Evolutionary conservation across 352 stramenopile species (phyloP).

Genomic region (Phytophthora syringae): DNA sequence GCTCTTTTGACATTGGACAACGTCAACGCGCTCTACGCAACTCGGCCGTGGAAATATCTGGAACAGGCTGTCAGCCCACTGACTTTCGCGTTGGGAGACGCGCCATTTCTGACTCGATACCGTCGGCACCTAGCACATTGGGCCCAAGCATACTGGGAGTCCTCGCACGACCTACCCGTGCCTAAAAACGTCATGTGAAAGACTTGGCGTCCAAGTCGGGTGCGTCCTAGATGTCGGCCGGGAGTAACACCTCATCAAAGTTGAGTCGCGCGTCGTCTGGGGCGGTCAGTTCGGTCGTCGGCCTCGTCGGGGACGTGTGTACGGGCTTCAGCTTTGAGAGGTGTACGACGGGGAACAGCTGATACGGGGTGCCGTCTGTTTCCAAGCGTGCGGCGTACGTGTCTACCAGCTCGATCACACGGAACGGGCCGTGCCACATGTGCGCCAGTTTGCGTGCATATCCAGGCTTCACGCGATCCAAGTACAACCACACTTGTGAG

Average conservation of each 20-base stretch:
- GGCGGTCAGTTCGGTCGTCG: not conserved
- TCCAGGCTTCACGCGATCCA: too few relatives aligned
- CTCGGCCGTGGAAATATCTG: constrained; percentile 1
- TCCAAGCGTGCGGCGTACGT: too few relatives aligned
- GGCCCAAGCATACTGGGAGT: constrained; percentile 7
- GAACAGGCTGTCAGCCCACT: not conserved
- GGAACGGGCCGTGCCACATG: too few relatives aligned
- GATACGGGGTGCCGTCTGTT: too few relatives aligned
- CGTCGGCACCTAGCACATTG: not conserved
- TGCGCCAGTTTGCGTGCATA: too few relatives aligned
- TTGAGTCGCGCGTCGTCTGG: constrained; percentile 4
- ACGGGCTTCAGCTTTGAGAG: not conserved
- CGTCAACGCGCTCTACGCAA: constrained; percentile 1
- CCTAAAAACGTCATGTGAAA: not conserved
- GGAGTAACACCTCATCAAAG: constrained; percentile 33
- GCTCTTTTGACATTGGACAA: not conserved
- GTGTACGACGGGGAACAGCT: not conserved
- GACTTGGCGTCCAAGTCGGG: not conserved
- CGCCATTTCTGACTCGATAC: not conserved
- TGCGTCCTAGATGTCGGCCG: constrained; percentile 24
- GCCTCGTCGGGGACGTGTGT: not conserved
- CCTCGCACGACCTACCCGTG: not conserved
- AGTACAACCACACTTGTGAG: not conserved
- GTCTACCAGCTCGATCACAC: too few relatives aligned
- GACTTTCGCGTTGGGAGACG: not conserved